Evolutionary conservation across 768 basidiomycete species (phyloP), one percentile per base, ranked within the genome.

Genomic region (Neoboletus brunneissimus): DNA sequence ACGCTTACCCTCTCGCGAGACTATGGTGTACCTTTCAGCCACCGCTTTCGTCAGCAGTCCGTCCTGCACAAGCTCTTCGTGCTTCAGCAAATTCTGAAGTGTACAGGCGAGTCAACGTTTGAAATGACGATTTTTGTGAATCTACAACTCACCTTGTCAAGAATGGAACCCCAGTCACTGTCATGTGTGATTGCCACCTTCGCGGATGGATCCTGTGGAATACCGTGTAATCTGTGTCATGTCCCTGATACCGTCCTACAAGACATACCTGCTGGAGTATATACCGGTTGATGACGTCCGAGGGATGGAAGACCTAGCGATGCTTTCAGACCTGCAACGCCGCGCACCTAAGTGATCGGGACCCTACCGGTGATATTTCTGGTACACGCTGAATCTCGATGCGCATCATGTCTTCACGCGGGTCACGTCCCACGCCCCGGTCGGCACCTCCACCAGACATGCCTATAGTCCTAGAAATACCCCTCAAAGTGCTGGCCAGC

Each of bases 131-230:
- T 20, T 12, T 11, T 37, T 9, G 25, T 10, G 11, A 32, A 35
- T 18, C 3, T 15, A n/a, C 12, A 40, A 58, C 60, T 12, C 20
- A 58, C 65, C 51, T 51, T 55, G 16, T 57, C 60, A 1, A 67
- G 64, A 16, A 68, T 25, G 2, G 48, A 56, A 13, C 58, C 55
- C 68, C 67, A 69, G 35, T 46, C 60, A 22, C 34, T 54, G 29
- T 67, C 67, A n/a, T 67, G 64, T 4, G 64, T 67, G 15, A 67
- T 61, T 3, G 64, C 67, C 34, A 67, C 62, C 25, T 55, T 59
- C 11, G 67, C 67, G 16, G 59, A 58, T 16, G 67, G 62, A 43
- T 58, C 59, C 66, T 67, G 31, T 23, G 20, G 6, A 46, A 29
- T 48, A 23, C 18, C 4, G n/a, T 45, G 20, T 20, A 23, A 35